Conservation (phyloP, 371 early-diverging fungal species). For the Apophysomyces elegans region DNA sequence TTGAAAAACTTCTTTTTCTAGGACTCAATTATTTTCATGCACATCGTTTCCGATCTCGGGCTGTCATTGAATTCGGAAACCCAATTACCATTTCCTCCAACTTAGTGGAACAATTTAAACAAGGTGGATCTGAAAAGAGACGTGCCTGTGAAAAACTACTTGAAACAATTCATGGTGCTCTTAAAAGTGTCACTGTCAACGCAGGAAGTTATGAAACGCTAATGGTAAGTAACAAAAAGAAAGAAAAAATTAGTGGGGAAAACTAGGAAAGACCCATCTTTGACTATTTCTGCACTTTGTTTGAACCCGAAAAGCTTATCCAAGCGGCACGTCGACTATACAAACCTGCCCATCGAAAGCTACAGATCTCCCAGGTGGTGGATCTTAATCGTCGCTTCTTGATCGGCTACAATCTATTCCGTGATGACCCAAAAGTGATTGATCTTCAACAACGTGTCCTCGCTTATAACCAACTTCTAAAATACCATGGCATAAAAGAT, state of each 20-base stretch:
- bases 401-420: conserved; percentile 76
- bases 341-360: conserved; percentile 77
- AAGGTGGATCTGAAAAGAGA: conserved; percentile 82
- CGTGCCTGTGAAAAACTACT: conserved; percentile 78
- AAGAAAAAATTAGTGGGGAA: not conserved
- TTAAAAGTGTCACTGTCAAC: conserved; percentile 87
- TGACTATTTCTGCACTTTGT: not conserved
- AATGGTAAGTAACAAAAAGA: conserved; percentile 59
- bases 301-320: conserved; percentile 56
- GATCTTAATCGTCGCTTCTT: conserved; percentile 88
- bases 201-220: conserved; percentile 92
- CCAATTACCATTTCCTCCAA: conserved; percentile 78
- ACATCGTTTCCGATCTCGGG: conserved; percentile 91
- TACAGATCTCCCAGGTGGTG: conserved; percentile 79
- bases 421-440: conserved; percentile 76
- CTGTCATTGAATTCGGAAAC: conserved; percentile 93
- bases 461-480: conserved; percentile 83
- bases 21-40: conserved; percentile 95
- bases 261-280: not conserved
- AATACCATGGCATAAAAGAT: conserved; percentile 88
- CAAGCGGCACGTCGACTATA: conserved; percentile 93
- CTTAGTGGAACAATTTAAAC: conserved; percentile 76
- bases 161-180: conserved; percentile 70
- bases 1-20: conserved; percentile 13
- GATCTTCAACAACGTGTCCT: conserved; percentile 69